These are phyloP conservation scores for Termitomyces sp. DNA, from an alignment of 768 basidiomycete genomes.

Conservation along the genomic window DNA sequence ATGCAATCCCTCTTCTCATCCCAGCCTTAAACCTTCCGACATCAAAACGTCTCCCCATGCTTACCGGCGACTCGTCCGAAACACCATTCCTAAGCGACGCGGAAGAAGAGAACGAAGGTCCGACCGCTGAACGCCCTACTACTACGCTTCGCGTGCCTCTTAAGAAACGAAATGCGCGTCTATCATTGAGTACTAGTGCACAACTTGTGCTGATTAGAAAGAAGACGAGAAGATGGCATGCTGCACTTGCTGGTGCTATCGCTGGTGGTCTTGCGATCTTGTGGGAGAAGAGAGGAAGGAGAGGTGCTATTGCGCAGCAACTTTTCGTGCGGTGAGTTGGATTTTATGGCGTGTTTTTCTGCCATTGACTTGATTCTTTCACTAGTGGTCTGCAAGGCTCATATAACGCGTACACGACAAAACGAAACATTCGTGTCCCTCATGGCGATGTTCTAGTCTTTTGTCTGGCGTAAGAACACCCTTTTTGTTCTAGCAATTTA, in stretches of 20 bases:
- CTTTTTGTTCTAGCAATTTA: neutral
- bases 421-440: constrained; percentile 67
- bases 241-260: constrained; percentile 72
- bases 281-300: constrained; percentile 68
- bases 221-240: constrained; percentile 71
- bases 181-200: constrained; percentile 61
- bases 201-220: constrained; percentile 64
- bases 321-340: constrained; percentile 75
- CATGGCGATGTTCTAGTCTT: constrained; percentile 85
- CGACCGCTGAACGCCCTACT: constrained; percentile 20
- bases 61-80: constrained; percentile 22
- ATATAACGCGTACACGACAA: constrained; percentile 74
- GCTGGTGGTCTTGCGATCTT: constrained; percentile 72
- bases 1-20: constrained; percentile 70
- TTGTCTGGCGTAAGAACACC: constrained; percentile 53
- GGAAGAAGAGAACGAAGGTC: constrained; percentile 14
- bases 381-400: constrained; percentile 84
- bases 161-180: constrained; percentile 39
- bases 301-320: constrained; percentile 77
- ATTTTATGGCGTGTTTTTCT: neutral
- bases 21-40: constrained; percentile 37
- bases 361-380: neutral
- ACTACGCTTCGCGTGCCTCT: constrained; percentile 26
- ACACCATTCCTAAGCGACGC: constrained; percentile 13
- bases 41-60: constrained; percentile 24